A percentile compares a stretch with the other conserved stretches of the same genome.
These are phyloP conservation scores for Isabelozyma gotoi DNA, from an alignment of 805 yeast genomes.

Conservation along the genomic window DNA sequence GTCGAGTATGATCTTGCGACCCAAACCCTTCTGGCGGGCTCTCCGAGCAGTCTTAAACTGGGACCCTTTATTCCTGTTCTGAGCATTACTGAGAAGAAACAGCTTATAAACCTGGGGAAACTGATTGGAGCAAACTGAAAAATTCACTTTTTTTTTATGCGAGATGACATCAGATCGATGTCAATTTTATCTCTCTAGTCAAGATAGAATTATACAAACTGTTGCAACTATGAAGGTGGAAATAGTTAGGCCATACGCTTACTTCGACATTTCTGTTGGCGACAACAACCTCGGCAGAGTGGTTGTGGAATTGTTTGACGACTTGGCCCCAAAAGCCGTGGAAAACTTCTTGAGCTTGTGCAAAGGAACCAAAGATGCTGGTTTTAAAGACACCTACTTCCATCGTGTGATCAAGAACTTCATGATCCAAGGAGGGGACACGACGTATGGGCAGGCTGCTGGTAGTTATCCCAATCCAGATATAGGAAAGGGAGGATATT, in stretches of 20 bases:
- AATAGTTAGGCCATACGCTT: conserved; percentile 30
- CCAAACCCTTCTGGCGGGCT: background rate
- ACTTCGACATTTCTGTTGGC: conserved; percentile 53
- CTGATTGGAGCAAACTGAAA: background rate
- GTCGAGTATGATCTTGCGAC: conserved; percentile 1
- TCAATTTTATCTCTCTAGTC: too few relatives aligned
- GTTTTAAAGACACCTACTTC: conserved; percentile 48
- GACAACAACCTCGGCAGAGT: conserved; percentile 51
- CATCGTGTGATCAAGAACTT: conserved; percentile 68
- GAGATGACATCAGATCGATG: background rate
- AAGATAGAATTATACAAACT: too few relatives aligned
- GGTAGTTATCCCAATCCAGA: conserved; percentile 20
- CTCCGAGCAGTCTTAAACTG: too few relatives aligned
- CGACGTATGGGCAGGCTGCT: conserved; percentile 31
- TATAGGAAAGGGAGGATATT: conserved; percentile 36
- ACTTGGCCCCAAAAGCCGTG: conserved; percentile 56
- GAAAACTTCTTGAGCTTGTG: conserved; percentile 52
- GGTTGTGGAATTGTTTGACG: conserved; percentile 52
- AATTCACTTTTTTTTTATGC: background rate
- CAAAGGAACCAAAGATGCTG: conserved; percentile 25
- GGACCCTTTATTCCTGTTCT: background rate
- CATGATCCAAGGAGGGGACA: conserved; percentile 70
- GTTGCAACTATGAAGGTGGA: conserved; percentile 42
- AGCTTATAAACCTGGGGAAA: background rate
- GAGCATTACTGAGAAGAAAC: background rate